A percentile compares a stretch with the other conserved stretches of the same genome.
Conservation (phyloP, 2,329 filamentous ascomycete genomes). For the Trichoderma sp. region DNA sequence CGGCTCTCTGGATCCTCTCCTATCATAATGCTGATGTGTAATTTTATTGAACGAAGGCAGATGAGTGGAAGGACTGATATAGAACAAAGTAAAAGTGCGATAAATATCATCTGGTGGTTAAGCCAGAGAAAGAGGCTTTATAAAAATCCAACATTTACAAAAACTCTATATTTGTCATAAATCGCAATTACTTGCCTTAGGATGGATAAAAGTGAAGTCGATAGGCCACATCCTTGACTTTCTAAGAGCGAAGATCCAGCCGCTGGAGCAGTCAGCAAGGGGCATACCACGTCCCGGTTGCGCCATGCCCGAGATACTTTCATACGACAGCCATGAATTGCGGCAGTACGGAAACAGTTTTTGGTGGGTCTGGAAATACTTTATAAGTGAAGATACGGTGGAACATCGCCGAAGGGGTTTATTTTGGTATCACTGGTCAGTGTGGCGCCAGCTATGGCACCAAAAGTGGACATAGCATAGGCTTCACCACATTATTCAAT, state of each 20-base stretch:
- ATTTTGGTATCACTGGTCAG: too few species aligned
- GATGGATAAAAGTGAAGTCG: background rate
- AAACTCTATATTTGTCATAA: background rate
- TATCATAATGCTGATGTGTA: background rate
- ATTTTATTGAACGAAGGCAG: background rate
- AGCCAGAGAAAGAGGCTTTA: background rate
- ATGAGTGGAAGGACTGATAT: background rate
- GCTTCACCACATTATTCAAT: background rate
- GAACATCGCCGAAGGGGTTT: background rate
- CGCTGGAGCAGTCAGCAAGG: background rate
- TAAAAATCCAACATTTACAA: background rate
- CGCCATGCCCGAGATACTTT: background rate
- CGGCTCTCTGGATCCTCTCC: background rate
- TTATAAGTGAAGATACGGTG: background rate
- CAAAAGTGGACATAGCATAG: background rate
- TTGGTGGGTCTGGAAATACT: background rate
- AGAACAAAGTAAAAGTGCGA: background rate
- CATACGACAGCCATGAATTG: background rate
- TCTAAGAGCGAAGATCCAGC: background rate
- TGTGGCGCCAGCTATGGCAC: background rate
- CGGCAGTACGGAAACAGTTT: background rate
- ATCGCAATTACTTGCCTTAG: background rate
- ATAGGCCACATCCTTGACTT: background rate
- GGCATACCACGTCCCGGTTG: background rate
- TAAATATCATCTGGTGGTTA: background rate